Evolutionary conservation across 2,329 filamentous ascomycete genomes (phyloP).

Genomic region (Aspergillus neoniger): DNA sequence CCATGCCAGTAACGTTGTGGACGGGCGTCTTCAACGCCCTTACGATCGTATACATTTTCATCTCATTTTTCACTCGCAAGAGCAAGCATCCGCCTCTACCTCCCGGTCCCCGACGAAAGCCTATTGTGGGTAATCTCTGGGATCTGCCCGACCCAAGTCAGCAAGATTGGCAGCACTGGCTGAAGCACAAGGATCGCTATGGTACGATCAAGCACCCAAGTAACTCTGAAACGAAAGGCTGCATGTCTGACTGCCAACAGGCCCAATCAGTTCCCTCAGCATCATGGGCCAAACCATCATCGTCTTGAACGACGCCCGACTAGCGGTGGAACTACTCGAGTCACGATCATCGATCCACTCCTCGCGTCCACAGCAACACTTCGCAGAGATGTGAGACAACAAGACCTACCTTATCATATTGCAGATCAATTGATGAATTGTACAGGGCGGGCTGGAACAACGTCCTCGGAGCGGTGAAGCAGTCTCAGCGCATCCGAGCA

Average conservation of each 20-base stretch:
- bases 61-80: not conserved
- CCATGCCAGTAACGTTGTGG: not conserved
- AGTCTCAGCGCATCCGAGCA: conserved; percentile 38
- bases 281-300: conserved; percentile 35
- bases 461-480: conserved; percentile 34
- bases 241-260: conserved; percentile 7
- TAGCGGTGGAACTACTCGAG: conserved; percentile 34
- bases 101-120: conserved; percentile 51
- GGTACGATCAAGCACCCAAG: conserved; percentile 13
- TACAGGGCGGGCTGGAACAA: conserved; percentile 39
- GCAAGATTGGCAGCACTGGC: conserved; percentile 43
- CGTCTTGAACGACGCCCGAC: conserved; percentile 33
- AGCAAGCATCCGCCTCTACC: conserved; percentile 34
- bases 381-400: conserved; percentile 35
- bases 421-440: not conserved
- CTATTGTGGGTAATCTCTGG: conserved; percentile 51
- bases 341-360: conserved; percentile 29
- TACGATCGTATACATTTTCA: not conserved
- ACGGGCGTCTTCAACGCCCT: not conserved
- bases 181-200: conserved; percentile 43
- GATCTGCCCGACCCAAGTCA: conserved; percentile 46
- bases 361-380: conserved; percentile 25
- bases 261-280: conserved; percentile 36
- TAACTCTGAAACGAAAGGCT: too few relatives aligned
- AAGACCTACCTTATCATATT: not conserved